Evolutionary conservation across 129 eudicot species (phyloP).

Genomic region (Centaurea solstitialis): DNA sequence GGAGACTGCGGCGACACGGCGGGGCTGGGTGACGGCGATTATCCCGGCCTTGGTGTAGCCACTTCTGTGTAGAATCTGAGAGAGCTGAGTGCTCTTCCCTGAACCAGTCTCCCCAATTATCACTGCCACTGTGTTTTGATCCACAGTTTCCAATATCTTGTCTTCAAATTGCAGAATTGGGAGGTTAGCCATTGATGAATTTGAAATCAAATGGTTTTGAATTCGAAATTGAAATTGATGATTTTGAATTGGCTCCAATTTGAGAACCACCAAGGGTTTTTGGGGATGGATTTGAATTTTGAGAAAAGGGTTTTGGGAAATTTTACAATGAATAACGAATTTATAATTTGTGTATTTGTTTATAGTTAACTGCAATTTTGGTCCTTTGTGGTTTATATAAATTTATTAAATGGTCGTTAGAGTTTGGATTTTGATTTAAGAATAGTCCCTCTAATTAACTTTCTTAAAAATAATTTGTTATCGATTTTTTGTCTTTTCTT

Average conservation of each 20-base stretch:
- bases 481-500: background rate
- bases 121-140: conserved; percentile 64
- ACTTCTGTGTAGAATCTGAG: conserved; percentile 76
- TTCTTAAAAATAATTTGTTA: background rate
- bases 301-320: background rate
- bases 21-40: conserved; percentile 98
- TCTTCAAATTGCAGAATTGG: conserved; percentile 91
- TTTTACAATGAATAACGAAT: background rate
- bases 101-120: conserved; percentile 93
- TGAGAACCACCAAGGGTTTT: conserved; percentile 8
- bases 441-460: background rate
- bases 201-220: too few relatives aligned
- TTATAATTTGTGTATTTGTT: background rate
- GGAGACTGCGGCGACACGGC: conserved; percentile 95
- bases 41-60: conserved; percentile 72
- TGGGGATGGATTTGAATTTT: background rate
- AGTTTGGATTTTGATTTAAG: background rate
- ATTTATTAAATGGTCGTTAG: background rate
- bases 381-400: background rate
- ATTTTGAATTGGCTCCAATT: background rate
- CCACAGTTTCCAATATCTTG: conserved; percentile 63
- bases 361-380: background rate
- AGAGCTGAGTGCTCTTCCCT: conserved; percentile 95
- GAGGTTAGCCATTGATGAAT: conserved; percentile 57
- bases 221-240: background rate